phyloP scores from a whole-genome alignment of 2,329 filamentous ascomycete genomes.

The Cladosporium sp. region DNA sequence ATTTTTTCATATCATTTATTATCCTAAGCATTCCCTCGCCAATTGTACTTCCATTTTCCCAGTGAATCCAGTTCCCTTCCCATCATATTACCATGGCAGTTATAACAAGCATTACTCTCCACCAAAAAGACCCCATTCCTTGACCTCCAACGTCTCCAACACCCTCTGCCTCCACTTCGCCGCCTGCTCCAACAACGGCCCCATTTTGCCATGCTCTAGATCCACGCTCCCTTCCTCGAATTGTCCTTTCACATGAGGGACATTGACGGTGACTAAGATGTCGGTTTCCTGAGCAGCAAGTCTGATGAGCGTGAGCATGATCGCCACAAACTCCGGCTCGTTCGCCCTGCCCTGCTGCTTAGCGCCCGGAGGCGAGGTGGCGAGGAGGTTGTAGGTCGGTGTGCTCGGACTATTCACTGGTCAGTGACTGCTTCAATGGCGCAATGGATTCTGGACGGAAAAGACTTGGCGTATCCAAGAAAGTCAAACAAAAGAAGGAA shows the following conservation, averaged over 20 bases:
- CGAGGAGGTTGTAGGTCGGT: constrained; percentile 64
- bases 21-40: neutral
- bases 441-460: too few relatives aligned
- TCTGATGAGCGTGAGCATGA: constrained; percentile 71
- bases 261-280: constrained; percentile 78
- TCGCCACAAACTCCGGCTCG: constrained; percentile 50
- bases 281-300: constrained; percentile 72
- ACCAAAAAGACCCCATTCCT: constrained; percentile 70
- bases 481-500: neutral
- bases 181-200: constrained; percentile 57
- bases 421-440: too few relatives aligned
- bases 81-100: too few relatives aligned
- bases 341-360: constrained; percentile 40
- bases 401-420: constrained; percentile 38
- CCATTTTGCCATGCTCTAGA: constrained; percentile 57
- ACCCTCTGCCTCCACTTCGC: constrained; percentile 63
- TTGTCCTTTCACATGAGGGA: constrained; percentile 71
- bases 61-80: too few relatives aligned
- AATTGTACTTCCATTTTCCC: too few relatives aligned
- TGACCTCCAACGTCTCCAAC: constrained; percentile 67
- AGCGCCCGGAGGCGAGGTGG: constrained; percentile 44
- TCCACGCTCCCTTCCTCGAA: constrained; percentile 69
- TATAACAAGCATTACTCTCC: neutral
- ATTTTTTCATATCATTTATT: neutral
- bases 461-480: neutral